Percentiles rank a stretch among this genome's conserved stretches.
Evolutionary conservation across 2,329 filamentous ascomycete species (phyloP).

Genomic region (Coniochaeta prunicola): DNA sequence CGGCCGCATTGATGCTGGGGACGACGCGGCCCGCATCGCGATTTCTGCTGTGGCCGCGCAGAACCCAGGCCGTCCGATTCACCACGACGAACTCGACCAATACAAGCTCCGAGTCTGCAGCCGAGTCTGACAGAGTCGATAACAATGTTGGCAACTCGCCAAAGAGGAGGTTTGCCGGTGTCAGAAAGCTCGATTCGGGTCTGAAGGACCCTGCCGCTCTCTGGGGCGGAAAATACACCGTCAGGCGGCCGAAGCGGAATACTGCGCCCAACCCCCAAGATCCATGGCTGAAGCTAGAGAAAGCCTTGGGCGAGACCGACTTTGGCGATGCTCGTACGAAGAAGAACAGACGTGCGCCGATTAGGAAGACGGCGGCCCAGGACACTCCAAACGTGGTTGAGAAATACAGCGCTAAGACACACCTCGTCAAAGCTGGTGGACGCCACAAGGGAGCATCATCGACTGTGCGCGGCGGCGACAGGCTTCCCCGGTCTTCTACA

Average conservation of each 20-base stretch:
- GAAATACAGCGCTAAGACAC: background rate
- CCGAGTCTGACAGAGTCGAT: background rate
- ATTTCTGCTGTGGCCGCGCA: background rate
- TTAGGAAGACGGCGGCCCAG: background rate
- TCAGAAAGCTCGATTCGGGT: background rate
- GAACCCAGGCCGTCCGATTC: background rate
- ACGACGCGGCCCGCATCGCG: conserved; percentile 1
- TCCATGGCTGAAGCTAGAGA: background rate
- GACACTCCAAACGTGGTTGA: background rate
- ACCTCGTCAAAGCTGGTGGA: background rate
- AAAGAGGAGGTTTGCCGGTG: background rate
- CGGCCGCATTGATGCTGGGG: conserved; percentile 2
- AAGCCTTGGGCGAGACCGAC: background rate
- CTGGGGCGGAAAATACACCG: background rate
- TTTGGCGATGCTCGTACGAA: background rate
- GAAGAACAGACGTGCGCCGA: background rate
- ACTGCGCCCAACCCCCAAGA: background rate
- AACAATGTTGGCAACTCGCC: background rate
- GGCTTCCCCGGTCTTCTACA: background rate
- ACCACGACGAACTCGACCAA: background rate
- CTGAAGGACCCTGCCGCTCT: background rate
- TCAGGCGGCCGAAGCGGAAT: background rate
- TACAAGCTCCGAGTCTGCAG: background rate
- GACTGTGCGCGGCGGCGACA: background rate
- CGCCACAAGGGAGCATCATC: background rate